Evolutionary conservation across 768 basidiomycete genomes (phyloP).

Genomic region (Scleroderma citrinum): DNA sequence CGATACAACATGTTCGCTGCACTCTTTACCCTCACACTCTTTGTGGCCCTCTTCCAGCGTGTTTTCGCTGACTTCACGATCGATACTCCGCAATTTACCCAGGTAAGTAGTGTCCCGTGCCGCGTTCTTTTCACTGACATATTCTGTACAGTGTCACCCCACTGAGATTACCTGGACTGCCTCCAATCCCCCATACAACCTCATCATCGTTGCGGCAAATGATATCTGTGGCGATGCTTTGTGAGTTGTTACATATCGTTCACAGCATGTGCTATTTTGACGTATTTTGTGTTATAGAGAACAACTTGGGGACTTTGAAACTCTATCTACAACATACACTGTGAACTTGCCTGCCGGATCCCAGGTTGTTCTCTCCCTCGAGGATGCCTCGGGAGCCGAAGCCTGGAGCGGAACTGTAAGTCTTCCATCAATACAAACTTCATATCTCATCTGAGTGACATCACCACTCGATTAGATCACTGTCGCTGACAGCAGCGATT

Average conservation of each 20-base stretch:
- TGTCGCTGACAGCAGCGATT: conserved; percentile 30
- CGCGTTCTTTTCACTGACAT: neutral
- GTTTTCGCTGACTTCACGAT: conserved; percentile 52
- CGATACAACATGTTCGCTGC: conserved; percentile 63
- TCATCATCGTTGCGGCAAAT: conserved; percentile 45
- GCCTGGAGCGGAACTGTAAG: conserved; percentile 62
- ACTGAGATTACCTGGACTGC: conserved; percentile 47
- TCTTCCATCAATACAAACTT: conserved; percentile 8
- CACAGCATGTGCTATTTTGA: neutral
- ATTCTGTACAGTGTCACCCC: conserved; percentile 44
- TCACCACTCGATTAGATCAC: conserved; percentile 25
- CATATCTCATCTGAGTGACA: neutral
- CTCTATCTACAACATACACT: conserved; percentile 35
- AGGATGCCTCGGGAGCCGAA: conserved; percentile 49
- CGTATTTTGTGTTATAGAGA: conserved; percentile 32
- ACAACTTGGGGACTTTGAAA: conserved; percentile 53
- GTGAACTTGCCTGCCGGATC: conserved; percentile 42
- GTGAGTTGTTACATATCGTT: conserved; percentile 41
- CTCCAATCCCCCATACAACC: conserved; percentile 46
- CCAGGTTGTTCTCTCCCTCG: conserved; percentile 44
- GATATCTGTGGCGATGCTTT: conserved; percentile 56
- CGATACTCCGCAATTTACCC: conserved; percentile 43
- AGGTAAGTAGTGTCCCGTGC: conserved; percentile 36
- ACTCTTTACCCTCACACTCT: conserved; percentile 68
- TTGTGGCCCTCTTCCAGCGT: conserved; percentile 47